phyloP scores from a whole-genome alignment of 2,329 filamentous ascomycete species.

The Fusarium sulawesiense region DNA sequence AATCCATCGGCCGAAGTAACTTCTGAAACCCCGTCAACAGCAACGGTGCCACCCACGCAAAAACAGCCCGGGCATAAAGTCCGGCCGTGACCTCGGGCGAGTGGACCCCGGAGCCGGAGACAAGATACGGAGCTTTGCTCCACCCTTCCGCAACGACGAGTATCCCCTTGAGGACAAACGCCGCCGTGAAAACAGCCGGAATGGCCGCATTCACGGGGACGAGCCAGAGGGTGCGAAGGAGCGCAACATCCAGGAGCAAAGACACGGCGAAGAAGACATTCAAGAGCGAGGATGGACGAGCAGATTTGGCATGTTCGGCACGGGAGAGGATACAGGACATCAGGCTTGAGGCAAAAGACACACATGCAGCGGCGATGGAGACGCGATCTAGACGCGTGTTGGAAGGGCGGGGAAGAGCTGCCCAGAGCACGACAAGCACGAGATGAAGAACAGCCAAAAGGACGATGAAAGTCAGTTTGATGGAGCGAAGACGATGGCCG shows the following conservation, averaged over 20 bases:
- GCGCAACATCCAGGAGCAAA: constrained; percentile 50
- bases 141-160: constrained; percentile 54
- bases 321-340: constrained; percentile 49
- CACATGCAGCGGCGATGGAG: constrained; percentile 48
- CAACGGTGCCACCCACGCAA: constrained; percentile 55
- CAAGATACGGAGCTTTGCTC: constrained; percentile 52
- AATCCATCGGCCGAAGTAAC: constrained; percentile 50
- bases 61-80: constrained; percentile 52
- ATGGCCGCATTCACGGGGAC: constrained; percentile 42
- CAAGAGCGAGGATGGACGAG: constrained; percentile 49
- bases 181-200: constrained; percentile 50
- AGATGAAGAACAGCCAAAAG: constrained; percentile 50
- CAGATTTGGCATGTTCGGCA: constrained; percentile 49
- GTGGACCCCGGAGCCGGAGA: constrained; percentile 43
- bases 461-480: constrained; percentile 47
- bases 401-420: constrained; percentile 21
- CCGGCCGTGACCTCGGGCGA: constrained; percentile 55
- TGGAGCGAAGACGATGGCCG: constrained; percentile 39
- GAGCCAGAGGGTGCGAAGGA: constrained; percentile 52
- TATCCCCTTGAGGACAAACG: constrained; percentile 51
- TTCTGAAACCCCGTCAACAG: constrained; percentile 51
- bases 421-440: constrained; percentile 50
- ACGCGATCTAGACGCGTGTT: constrained; percentile 41
- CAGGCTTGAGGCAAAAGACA: constrained; percentile 50
- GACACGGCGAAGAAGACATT: constrained; percentile 51